Base-by-base conservation (phyloP, 305 asterid genomes). In the Andrographis paniculata region DNA sequence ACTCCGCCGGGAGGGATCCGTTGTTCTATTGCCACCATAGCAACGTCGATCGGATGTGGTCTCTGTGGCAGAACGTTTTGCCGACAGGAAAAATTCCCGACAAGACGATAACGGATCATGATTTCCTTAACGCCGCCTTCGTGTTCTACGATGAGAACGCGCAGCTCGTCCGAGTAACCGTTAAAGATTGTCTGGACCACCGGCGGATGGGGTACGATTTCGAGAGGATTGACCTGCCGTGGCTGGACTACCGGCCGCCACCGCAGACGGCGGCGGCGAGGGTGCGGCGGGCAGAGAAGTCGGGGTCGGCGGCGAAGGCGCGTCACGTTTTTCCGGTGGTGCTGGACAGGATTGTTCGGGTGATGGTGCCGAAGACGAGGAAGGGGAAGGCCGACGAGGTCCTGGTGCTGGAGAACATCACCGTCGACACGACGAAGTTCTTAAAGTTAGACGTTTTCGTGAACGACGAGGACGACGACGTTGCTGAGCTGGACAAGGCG, bases 381-480 rank as follows among this genome's bases (percentile, higher is more conserved):
- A 67, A 56, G 27, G 60, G 63, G 9, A 61, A 23, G 1, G 46
- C 54, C 0, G 66, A 67, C 21, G 78, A 72, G 58, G 14, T 65
- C 0, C 42, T 72, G 38, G 54, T 53, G 27, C 52, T 58, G 2
- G 58, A 37, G 3, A 46, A 42, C 16, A 66, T 53, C 2, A 62
- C 55, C 20, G 55, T 57, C 1, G 64, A 57, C 46, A 42, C 45
- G 14, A 61, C 60, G 2, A 35, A 50, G 61, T 56, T 48, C 41
- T 31, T 57, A 5, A 72, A 62, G 24, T 64, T 72, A 11, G 78
- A 72, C 2, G 64, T 72, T 21, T 72, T 48, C 6, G 45, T 72
- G 20, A 67, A 72, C 9, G 78, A 72, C 16, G 73, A 72, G 16
- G 68, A 64, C 9, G 78, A 72, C 16, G 73, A 72, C 14, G 68